These are phyloP conservation scores for Gardenia jasminoides DNA, from an alignment of 257 asterid species.

Conservation along the genomic window DNA sequence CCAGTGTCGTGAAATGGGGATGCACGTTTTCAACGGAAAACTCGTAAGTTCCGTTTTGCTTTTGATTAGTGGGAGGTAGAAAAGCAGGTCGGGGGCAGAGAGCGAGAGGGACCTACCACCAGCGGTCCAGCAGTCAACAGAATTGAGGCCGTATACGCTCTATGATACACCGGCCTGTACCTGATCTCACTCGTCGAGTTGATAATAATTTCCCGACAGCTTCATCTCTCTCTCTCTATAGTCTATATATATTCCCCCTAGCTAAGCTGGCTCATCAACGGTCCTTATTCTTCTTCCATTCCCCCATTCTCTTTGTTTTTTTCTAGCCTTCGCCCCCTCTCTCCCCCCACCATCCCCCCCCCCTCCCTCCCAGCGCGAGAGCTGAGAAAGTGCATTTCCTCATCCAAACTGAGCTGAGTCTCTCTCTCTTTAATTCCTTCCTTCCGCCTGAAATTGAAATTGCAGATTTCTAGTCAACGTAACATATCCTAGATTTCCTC, in stretches of 20 bases:
- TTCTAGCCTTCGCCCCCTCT: neutral
- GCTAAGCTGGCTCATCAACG: neutral
- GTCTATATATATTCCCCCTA: neutral
- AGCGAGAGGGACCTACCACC: neutral
- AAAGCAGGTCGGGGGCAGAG: neutral
- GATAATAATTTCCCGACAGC: neutral
- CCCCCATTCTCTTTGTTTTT: too few species aligned
- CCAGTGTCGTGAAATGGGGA: neutral
- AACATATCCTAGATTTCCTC: conserved; percentile 19
- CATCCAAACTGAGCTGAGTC: too few species aligned
- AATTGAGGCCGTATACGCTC: neutral
- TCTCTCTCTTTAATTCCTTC: neutral
- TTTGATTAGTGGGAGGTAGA: neutral
- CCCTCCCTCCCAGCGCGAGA: too few species aligned
- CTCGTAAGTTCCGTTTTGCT: neutral
- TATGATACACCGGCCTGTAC: neutral
- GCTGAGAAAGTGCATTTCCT: too few species aligned
- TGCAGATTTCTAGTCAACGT: neutral
- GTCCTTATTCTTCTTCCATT: too few species aligned
- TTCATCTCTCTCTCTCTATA: neutral
- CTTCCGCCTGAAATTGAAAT: neutral
- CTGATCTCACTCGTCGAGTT: neutral
- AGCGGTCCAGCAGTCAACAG: neutral
- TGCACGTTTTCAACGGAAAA: neutral
- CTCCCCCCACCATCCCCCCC: neutral